Evolutionary conservation across 495 filamentous ascomycete genomes (phyloP).

Genomic region (Penicillium turbatum): DNA sequence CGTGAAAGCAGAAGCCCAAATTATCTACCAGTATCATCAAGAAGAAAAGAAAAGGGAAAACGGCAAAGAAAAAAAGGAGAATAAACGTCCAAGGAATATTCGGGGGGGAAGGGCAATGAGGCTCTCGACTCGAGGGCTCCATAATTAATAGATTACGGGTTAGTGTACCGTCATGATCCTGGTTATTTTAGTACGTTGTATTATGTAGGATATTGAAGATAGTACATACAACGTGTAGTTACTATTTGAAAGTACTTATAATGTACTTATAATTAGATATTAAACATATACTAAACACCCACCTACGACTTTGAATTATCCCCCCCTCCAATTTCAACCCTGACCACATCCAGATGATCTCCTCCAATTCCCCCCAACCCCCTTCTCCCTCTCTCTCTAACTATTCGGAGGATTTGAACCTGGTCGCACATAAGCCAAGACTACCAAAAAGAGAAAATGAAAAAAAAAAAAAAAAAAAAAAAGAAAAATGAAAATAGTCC

Average conservation of each 20-base stretch:
- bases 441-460: not conserved
- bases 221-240: too few relatives aligned
- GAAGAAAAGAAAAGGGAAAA: not conserved
- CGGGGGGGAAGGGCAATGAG: slow-evolving; percentile 2
- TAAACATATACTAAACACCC: too few relatives aligned
- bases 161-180: not conserved
- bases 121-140: not conserved
- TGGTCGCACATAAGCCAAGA: slow-evolving; percentile 9
- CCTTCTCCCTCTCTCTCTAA: not conserved
- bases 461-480: slow-evolving; percentile 3
- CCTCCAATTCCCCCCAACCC: not conserved
- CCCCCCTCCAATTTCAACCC: too few relatives aligned
- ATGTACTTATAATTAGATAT: too few relatives aligned
- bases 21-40: not conserved
- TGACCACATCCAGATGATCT: not conserved
- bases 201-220: too few relatives aligned
- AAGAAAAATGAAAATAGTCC: not conserved
- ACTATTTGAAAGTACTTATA: too few relatives aligned
- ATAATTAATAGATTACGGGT: not conserved
- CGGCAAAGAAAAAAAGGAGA: slow-evolving; percentile 1
- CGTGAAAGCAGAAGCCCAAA: not conserved
- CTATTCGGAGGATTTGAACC: slow-evolving; percentile 8
- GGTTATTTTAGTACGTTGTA: too few relatives aligned
- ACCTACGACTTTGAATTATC: too few relatives aligned
- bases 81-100: not conserved